Evolutionary conservation across 1,284 basidiomycete species (phyloP).

Genomic region (Ganoderma resinaceum): DNA sequence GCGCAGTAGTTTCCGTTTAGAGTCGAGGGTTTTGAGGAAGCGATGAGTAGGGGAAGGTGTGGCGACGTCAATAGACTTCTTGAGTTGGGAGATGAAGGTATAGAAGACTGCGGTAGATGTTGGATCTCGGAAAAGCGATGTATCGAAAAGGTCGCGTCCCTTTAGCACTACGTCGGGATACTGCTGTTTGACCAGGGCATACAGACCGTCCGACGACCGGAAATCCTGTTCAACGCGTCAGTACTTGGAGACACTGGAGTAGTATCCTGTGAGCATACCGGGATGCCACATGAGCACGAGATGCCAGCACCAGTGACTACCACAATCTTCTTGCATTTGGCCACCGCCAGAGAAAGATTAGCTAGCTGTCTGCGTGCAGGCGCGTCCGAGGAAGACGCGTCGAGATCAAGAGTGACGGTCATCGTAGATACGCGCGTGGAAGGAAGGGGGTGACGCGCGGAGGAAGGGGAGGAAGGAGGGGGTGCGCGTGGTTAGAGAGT

Average conservation of each 20-base stretch:
- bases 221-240: constrained; percentile 70
- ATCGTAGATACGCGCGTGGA: constrained; percentile 43
- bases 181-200: constrained; percentile 85
- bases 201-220: constrained; percentile 88
- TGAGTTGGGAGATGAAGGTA: constrained; percentile 92
- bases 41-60: constrained; percentile 86
- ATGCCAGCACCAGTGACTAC: constrained; percentile 93
- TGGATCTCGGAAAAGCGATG: constrained; percentile 84
- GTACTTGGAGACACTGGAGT: neutral
- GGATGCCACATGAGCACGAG: constrained; percentile 92
- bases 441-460: constrained; percentile 12
- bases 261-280: constrained; percentile 59
- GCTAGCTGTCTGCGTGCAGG: constrained; percentile 63
- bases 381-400: constrained; percentile 52
- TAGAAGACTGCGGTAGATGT: constrained; percentile 92
- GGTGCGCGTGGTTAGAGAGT: constrained; percentile 7
- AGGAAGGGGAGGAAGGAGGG: neutral
- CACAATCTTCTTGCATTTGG: constrained; percentile 85
- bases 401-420: constrained; percentile 64
- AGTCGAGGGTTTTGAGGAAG: constrained; percentile 87
- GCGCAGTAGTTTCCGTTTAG: constrained; percentile 85
- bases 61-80: constrained; percentile 82
- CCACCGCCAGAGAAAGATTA: constrained; percentile 77
- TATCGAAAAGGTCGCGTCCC: constrained; percentile 91
- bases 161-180: constrained; percentile 86